Base-by-base conservation (phyloP, 177 flowering plant species). In the Vitis hybrid region DNA sequence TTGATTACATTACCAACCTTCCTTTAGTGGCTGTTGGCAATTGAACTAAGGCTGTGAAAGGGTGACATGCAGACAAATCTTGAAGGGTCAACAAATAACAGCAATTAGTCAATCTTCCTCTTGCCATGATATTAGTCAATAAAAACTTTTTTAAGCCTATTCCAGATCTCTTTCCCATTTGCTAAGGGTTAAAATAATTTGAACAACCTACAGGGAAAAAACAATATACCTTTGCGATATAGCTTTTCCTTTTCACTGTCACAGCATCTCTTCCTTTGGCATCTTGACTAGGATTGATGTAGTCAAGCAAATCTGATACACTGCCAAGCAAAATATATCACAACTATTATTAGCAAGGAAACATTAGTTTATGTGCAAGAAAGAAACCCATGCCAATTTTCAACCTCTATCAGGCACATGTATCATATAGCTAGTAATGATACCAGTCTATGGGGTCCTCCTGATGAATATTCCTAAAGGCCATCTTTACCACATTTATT, bases 271-370 rank as follows among this genome's bases (percentile, higher is more conserved):
- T 91, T 71, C 85, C 89, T 77, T 85, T 88, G 67, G 76, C 72
- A 78, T 88, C 91, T 65, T 82, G 81, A 76, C 75, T 84, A 56
- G 99, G 99, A 75, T 87, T 88, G 51, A 95, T 95, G 80, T 91
- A 95, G 79, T 95, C 99, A 52, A 95, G 98, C 80, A 95, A 82
- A 86, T 93, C 98, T 15, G 99, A 95, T 23, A 95, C 99, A 81
- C 99, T 95, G 91, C 64, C 77, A 82, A 73, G 26, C 65, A 67
- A 67, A 59, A 14, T 62, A 54, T 26, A 18, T 26, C 21, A 65
- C 6, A 64, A 60, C 26, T 62, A 63, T 52, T 60, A 55, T 23
- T 17, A 10, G 34, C 34, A 51, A 52, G 32, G 13, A 55, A 7
- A 50, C 18, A 11, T 50, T 32, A 8, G 52, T n/a, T 3, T 32